Percentiles rank a stretch among this genome's conserved stretches.
Conservation (phyloP, 345 rosid species). For the Citrus medica region DNA sequence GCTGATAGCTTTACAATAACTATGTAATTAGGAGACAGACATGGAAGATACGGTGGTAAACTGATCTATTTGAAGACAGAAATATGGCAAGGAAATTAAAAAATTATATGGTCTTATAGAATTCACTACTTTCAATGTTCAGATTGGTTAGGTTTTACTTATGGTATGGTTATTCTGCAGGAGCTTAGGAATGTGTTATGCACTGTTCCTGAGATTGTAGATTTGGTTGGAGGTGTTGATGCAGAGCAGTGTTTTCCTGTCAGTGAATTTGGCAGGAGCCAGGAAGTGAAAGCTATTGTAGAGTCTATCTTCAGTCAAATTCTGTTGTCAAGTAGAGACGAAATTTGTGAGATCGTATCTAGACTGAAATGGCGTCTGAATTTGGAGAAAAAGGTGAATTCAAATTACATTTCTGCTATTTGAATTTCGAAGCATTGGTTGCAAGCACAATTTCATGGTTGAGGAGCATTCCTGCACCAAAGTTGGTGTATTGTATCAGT, state of each 20-base stretch:
- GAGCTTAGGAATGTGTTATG: slow-evolving; percentile 32
- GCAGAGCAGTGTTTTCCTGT: slow-evolving; percentile 7
- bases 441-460: not conserved
- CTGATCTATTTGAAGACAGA: not conserved
- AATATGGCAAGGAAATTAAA: not conserved
- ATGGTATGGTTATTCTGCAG: slow-evolving; percentile 10
- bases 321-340: slow-evolving; percentile 28
- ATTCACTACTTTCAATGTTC: not conserved
- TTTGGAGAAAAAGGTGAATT: slow-evolving; percentile 27
- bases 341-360: slow-evolving; percentile 16
- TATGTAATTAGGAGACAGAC: not conserved
- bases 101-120: not conserved
- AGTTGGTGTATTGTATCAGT: not conserved
- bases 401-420: not conserved
- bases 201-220: slow-evolving; percentile 31
- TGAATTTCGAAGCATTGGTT: not conserved
- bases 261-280: slow-evolving; percentile 12
- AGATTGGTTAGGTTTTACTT: not conserved
- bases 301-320: slow-evolving; percentile 32
- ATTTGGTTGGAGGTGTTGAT: slow-evolving; percentile 28
- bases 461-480: not conserved
- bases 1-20: no score
- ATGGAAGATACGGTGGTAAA: not conserved
- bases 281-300: slow-evolving; percentile 25
- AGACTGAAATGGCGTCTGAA: slow-evolving; percentile 31